Base-by-base conservation (phyloP, 1,139 yeast species). In the Zygoascus hellenicus region DNA sequence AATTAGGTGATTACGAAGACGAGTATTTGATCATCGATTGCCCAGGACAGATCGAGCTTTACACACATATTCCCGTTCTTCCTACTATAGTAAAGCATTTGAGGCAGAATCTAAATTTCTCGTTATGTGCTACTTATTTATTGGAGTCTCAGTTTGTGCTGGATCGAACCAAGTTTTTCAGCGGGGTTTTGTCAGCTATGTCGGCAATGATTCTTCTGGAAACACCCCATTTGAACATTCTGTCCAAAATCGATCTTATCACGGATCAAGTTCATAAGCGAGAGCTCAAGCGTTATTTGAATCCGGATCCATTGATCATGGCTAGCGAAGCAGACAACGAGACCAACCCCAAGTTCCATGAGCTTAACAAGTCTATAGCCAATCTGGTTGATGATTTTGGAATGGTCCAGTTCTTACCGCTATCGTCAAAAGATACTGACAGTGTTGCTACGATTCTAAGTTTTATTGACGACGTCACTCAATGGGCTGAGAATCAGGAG, bases 131-230 rank as follows among this genome's bases (percentile, higher is more conserved):
- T 10, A 81, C 96, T 0, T 94, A 92, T 66, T 70, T 94, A 43
- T 68, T 94, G 53, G 98, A 94, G 63, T 95, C 97, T 0, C 94
- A 97, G 2, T 94, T 92, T 66, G 85, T 92, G 43, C 75, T 92
- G 51, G 98, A 92, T 63, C 75, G 81, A 43, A 78, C 96, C 17
- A 92, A 94, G 66, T 94, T 89, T 67, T 94, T 92, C 63, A 84
- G 95, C 42, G 98, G 98, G 2, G 95, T 96, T 0, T 72, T 94
- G 54, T 81, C 92, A 62, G 99, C 99, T 33, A 94, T 94, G 98
- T 83, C 95, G 28, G 96, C 98, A 1, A 94, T 94, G 99, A 87
- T 92, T 40, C 71, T 92, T 50, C 72, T 92, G 47, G 99, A 92
- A 63, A 75, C 92, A 39, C 99, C 99, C 11, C 99, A 92, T 64